Evolutionary conservation across 495 filamentous ascomycete species (phyloP).

Genomic region (Pseudoneurospora amorphoporcata): DNA sequence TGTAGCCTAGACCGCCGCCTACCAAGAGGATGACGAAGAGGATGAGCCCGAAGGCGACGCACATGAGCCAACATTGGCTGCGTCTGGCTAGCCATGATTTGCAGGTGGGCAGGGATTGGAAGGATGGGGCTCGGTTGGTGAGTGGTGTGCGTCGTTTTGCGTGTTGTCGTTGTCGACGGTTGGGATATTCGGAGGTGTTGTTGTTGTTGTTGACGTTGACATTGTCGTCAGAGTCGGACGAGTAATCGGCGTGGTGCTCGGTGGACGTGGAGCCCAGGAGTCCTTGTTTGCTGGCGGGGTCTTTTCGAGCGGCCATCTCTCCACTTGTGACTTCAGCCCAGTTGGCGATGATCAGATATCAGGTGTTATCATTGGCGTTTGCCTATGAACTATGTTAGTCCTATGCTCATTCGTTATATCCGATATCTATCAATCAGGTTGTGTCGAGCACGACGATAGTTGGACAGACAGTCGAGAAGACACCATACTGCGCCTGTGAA

Average conservation of each 20-base stretch:
- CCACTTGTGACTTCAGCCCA: background rate
- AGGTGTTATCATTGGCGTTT: background rate
- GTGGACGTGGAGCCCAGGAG: slow-evolving; percentile 9
- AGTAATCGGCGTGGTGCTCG: slow-evolving; percentile 14
- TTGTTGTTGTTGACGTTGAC: slow-evolving; percentile 21
- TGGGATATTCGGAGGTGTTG: slow-evolving; percentile 25
- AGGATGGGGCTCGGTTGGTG: background rate
- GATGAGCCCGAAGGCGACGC: slow-evolving; percentile 14
- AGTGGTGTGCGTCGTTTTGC: slow-evolving; percentile 7
- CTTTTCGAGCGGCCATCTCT: slow-evolving; percentile 5
- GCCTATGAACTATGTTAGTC: background rate
- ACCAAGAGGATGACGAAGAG: slow-evolving; percentile 26
- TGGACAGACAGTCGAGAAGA: background rate
- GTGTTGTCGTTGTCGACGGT: slow-evolving; percentile 9
- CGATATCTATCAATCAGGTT: background rate
- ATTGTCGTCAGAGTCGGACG: slow-evolving; percentile 17
- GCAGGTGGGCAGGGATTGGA: slow-evolving; percentile 8
- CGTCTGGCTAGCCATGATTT: slow-evolving; percentile 18
- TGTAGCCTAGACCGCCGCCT: slow-evolving; percentile 31
- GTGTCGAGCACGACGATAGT: background rate
- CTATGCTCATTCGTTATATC: background rate
- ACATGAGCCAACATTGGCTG: slow-evolving; percentile 26
- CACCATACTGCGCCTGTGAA: background rate
- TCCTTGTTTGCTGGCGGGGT: slow-evolving; percentile 14
- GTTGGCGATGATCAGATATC: background rate